These are phyloP conservation scores for Penicillium chermesinum DNA, from an alignment of 495 filamentous ascomycete genomes.

Conservation along the genomic window DNA sequence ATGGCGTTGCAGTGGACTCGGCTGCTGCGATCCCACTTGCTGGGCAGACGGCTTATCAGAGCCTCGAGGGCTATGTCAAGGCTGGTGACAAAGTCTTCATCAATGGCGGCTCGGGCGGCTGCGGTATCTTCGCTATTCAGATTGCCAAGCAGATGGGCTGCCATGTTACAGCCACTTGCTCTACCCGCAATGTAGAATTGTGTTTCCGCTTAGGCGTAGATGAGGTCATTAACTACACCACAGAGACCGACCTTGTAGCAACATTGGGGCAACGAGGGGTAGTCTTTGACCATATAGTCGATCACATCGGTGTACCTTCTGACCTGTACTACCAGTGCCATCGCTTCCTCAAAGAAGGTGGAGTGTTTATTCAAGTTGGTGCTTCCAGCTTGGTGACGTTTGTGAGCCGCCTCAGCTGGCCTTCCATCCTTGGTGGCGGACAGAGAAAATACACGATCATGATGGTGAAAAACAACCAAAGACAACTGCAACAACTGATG, in stretches of 20 bases:
- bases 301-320: constrained; percentile 52
- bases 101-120: constrained; percentile 62
- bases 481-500: constrained; percentile 51
- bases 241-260: constrained; percentile 40
- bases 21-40: constrained; percentile 49
- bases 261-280: constrained; percentile 44
- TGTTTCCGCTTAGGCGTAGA: constrained; percentile 59
- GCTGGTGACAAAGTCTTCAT: constrained; percentile 56
- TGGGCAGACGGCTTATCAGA: constrained; percentile 55
- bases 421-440: constrained; percentile 60
- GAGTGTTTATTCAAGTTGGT: constrained; percentile 56
- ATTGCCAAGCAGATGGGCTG: constrained; percentile 61
- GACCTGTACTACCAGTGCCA: constrained; percentile 53
- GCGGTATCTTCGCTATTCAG: constrained; percentile 58
- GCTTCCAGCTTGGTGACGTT: constrained; percentile 25
- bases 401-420: constrained; percentile 34
- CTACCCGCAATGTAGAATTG: constrained; percentile 51
- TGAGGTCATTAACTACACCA: constrained; percentile 64
- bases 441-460: constrained; percentile 50
- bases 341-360: constrained; percentile 48
- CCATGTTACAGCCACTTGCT: constrained; percentile 57
- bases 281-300: constrained; percentile 54
- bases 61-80: constrained; percentile 48
- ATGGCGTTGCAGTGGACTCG: constrained; percentile 45
- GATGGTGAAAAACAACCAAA: constrained; percentile 30